Conservation (phyloP, 148 eudicot genomes). For the Diospyros lotus region DNA sequence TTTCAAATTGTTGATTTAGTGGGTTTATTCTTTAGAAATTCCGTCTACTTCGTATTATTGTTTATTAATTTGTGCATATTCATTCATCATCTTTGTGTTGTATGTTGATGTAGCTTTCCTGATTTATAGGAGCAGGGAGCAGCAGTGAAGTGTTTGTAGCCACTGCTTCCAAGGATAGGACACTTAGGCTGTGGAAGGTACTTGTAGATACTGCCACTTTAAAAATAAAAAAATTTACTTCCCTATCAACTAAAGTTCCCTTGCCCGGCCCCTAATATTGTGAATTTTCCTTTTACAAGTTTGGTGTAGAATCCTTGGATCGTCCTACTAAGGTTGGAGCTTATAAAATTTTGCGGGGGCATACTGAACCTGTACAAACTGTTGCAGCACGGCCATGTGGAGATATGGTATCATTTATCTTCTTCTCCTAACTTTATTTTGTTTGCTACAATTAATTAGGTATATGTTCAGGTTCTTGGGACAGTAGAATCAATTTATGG, state of each 20-base stretch:
- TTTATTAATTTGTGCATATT: not conserved
- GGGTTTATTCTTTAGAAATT: conserved; percentile 2
- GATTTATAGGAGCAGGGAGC: conserved; percentile 36
- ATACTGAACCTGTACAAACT: conserved; percentile 72
- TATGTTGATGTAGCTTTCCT: not conserved
- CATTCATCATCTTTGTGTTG: not conserved
- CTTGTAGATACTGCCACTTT: conserved; percentile 7
- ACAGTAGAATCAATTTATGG: conserved; percentile 82
- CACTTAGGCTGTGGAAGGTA: conserved; percentile 90
- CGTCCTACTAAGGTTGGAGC: conserved; percentile 48
- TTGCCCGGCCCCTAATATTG: conserved; percentile 4
- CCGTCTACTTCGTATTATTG: not conserved
- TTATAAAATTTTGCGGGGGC: conserved; percentile 74
- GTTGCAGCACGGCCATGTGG: conserved; percentile 70
- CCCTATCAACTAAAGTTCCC: not conserved
- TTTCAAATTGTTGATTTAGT: not conserved
- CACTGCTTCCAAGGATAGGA: conserved; percentile 88
- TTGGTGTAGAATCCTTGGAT: conserved; percentile 39
- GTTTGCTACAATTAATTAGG: conserved; percentile 26
- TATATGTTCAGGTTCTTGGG: conserved; percentile 97
- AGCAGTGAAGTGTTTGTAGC: conserved; percentile 38
- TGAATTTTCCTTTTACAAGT: conserved; percentile 25
- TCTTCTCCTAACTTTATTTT: not conserved
- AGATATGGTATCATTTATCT: conserved; percentile 50
- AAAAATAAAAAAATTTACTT: not conserved